These are phyloP conservation scores for Naganishia sp. DNA, from an alignment of 1,284 basidiomycete species.

Conservation along the genomic window DNA sequence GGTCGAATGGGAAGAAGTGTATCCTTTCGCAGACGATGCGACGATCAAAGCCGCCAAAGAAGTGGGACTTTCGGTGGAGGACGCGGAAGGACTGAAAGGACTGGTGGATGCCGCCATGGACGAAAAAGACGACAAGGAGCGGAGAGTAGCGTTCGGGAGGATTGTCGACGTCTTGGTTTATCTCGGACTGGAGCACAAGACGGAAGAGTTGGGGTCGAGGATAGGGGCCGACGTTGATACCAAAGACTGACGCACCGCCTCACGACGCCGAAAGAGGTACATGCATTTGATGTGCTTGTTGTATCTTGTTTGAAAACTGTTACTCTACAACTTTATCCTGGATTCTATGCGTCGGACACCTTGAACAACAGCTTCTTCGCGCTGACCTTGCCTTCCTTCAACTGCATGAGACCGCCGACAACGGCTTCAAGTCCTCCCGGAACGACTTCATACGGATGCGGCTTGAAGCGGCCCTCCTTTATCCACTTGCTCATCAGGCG, in stretches of 20 bases:
- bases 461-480: conserved; percentile 17
- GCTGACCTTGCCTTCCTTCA: conserved; percentile 30
- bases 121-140: conserved; percentile 8
- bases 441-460: conserved; percentile 30
- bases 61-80: conserved; percentile 8
- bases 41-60: conserved; percentile 14
- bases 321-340: background rate
- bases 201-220: background rate
- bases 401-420: conserved; percentile 22
- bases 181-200: conserved; percentile 22
- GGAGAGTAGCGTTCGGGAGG: conserved; percentile 2
- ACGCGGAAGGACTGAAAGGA: conserved; percentile 5
- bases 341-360: conserved; percentile 14
- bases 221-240: background rate
- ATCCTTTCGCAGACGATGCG: conserved; percentile 22
- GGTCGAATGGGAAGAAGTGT: conserved; percentile 21
- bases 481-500: conserved; percentile 23
- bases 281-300: background rate
- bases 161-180: conserved; percentile 24
- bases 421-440: conserved; percentile 24
- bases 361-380: conserved; percentile 31
- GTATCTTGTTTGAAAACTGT: background rate
- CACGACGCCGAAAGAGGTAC: background rate
- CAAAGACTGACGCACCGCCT: background rate
- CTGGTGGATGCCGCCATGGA: conserved; percentile 2